Evolutionary conservation across 306 rosid genomes (phyloP), one percentile per base, ranked within the genome.

Genomic region (Morella rubra): DNA sequence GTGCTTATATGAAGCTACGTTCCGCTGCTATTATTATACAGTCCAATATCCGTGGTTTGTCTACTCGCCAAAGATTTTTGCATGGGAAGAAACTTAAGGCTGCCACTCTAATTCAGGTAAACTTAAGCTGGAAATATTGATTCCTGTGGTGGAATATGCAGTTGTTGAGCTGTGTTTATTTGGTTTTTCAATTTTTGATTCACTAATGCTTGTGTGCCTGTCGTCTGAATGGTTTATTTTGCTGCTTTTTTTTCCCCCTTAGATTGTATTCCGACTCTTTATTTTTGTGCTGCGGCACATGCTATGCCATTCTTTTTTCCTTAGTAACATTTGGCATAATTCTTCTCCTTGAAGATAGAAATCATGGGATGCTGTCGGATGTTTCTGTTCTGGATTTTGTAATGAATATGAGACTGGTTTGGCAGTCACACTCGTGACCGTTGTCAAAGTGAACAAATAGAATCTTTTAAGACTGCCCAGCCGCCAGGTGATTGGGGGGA

Each of bases 71-170:
- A 78, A 89, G 81, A 76, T 89, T 85, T 77, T 75, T 85, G 81
- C 89, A 81, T 76, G 88, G 62, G 65, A 92, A 85, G 78, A 85
- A 90, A 76, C 91, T 83, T 76, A 95, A 80, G 84, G 97, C 99
- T 78, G 97, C 97, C 54, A 86, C 88, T 76, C 52, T 79, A 59
- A 86, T 95, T 82, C 99, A 95, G 97, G 99, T 92, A 79, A 77
- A 53, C 73, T 73, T 27, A 14, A n/a, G 76, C 50, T 59, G 50
- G n/a, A 32, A 67, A 60, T 49, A 49, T 75, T 56, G 53, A 60
- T 22, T 46, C 66, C 41, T 75, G 74, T 46, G 55, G 55, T 64
- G 70, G 59, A 44, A 70, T 73, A 79, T 84, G 65, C 73, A 40
- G 52, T 76, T 22, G 11, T 32, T 50, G 69, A 70, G 51, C 46